Base-by-base conservation (phyloP, 257 asterid species). In the Solanum gandarillasii region DNA sequence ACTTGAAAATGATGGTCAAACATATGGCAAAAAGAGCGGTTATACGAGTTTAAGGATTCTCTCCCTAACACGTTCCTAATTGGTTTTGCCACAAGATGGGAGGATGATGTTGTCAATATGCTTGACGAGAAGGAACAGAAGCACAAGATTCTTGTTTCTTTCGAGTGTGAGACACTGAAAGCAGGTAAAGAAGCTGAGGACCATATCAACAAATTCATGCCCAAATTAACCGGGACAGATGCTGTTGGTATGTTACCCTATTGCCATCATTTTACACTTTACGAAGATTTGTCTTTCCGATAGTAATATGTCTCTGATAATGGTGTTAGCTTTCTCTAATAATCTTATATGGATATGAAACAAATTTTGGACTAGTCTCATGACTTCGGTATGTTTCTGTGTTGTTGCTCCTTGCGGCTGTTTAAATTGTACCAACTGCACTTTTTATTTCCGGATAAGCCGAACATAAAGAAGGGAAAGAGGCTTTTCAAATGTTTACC, bases 151-250 rank as follows among this genome's bases (percentile, higher is more conserved):
- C 90, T 91, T 6, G 94, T 96, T 88, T 92, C 93, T 71, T 97
- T 97, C n/a, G 96, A 94, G 86, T 97, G 99, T 73, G 99, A 96
- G 90, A 96, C 98, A 27, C 88, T 97, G 89, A 97, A 96, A 92
- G 95, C 99, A 76, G 99, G 94, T 29, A 88, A 94, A 90, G 96
- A 94, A 86, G 99, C 99, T 12, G 98, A 95, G 92, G 98, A 95
- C 41, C 99, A 97, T 90, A 93, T 97, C 90, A 92, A 81, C 68
- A 92, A 91, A 90, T 97, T 94, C 98, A 97, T 97, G 98, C 99
- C 99, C 38, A 97, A 96, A 91, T 89, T 97, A 91, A 93, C 92
- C 8, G 98, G 99, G 90, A 90, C 93, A 94, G 98, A 95, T 89
- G 99, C 99, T 67, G 96, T 97, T 20, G 98, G 99, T 97, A 92